Percentiles rank a stretch among this genome's conserved stretches.
phyloP scores from a whole-genome alignment of 78 protist genomes.

The Blattamonas nauphoetae region DNA sequence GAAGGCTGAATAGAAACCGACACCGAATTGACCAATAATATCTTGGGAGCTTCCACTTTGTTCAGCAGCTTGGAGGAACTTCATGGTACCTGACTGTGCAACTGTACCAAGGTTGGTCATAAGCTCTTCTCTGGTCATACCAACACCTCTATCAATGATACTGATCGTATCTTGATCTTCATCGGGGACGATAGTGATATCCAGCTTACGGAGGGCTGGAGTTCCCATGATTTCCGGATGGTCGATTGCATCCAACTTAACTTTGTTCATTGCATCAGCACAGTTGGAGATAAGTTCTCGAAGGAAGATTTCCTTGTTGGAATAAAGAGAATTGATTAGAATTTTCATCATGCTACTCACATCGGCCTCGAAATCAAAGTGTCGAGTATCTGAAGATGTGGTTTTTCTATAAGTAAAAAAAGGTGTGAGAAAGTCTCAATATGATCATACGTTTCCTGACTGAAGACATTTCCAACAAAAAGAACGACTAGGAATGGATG shows the following conservation, averaged over 20 bases:
- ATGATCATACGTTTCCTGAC: no score
- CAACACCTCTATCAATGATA: slow-evolving; percentile 95
- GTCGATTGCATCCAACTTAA: not conserved
- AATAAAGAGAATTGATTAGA: slow-evolving; percentile 98
- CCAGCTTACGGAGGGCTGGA: slow-evolving; percentile 53
- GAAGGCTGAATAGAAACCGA: slow-evolving; percentile 99
- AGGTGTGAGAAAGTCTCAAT: no score
- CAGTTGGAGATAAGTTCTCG: slow-evolving; percentile 97
- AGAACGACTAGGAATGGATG: no score
- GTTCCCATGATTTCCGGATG: not conserved
- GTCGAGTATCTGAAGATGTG: no score
- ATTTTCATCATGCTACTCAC: slow-evolving; percentile 34
- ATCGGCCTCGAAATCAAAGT: slow-evolving; percentile 23
- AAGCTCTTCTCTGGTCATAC: slow-evolving; percentile 98
- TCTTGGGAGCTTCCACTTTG: slow-evolving; percentile 75
- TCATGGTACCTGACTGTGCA: slow-evolving; percentile 96
- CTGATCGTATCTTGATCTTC: slow-evolving; percentile 74
- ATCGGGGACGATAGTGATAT: slow-evolving; percentile 84
- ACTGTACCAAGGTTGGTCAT: slow-evolving; percentile 97
- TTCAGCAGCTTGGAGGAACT: slow-evolving; percentile 88
- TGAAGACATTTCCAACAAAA: no score
- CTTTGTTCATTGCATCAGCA: slow-evolving; percentile 65
- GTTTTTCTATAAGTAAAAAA: no score
- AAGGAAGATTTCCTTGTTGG: slow-evolving; percentile 94
- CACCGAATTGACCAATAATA: slow-evolving; percentile 99